These are phyloP conservation scores for Eutrema salsugineum DNA, from an alignment of 441 rosid species.

Conservation along the genomic window DNA sequence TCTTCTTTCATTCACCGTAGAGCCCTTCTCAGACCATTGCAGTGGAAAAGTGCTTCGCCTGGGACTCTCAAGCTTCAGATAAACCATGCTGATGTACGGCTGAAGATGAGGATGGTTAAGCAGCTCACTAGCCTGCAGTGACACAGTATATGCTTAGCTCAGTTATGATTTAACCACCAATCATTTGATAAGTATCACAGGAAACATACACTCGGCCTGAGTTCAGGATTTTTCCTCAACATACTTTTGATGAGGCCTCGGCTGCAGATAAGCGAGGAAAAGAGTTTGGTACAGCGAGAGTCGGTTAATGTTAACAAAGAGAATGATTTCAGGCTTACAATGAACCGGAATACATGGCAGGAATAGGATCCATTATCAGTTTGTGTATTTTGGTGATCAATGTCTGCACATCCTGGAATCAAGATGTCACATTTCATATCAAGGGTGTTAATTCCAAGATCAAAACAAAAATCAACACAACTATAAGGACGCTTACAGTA, in stretches of 20 bases:
- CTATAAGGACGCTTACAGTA: constrained; percentile 43
- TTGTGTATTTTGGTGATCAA: constrained; percentile 64
- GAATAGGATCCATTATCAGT: constrained; percentile 60
- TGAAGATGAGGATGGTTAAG: constrained; percentile 65
- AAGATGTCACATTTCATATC: background rate
- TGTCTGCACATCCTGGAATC: constrained; percentile 56
- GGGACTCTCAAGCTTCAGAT: constrained; percentile 48
- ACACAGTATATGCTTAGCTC: background rate
- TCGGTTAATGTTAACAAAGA: background rate
- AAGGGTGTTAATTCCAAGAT: background rate
- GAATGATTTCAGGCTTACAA: constrained; percentile 41
- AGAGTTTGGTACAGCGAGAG: background rate
- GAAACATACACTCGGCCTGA: constrained; percentile 63
- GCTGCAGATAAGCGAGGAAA: constrained; percentile 33
- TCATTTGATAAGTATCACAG: no score
- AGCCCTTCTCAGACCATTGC: constrained; percentile 37
- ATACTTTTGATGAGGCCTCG: constrained; percentile 70
- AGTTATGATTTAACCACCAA: background rate
- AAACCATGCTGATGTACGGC: constrained; percentile 49
- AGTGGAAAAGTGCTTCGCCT: constrained; percentile 40
- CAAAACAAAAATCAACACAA: background rate
- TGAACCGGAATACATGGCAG: constrained; percentile 60
- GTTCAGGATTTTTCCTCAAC: constrained; percentile 76
- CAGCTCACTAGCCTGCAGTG: constrained; percentile 58
- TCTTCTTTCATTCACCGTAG: constrained; percentile 42